Percentiles rank a stretch among this genome's conserved stretches.
Evolutionary conservation across 495 filamentous ascomycete genomes (phyloP).

Genomic region (Trypethelium eluteriae): DNA sequence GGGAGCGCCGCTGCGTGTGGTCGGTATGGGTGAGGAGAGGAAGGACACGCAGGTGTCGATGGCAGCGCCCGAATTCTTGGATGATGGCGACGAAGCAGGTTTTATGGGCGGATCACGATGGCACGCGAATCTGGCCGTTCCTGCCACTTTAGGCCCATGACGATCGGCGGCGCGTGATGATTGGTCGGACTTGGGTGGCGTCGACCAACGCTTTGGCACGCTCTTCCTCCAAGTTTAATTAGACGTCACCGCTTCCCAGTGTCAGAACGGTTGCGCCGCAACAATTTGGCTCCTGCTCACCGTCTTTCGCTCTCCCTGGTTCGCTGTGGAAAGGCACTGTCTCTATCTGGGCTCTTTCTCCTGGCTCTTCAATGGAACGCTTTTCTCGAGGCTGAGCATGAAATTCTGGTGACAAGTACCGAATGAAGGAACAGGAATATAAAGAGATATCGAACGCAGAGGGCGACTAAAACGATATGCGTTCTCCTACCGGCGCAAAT

Average conservation of each 20-base stretch:
- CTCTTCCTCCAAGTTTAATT: conserved; percentile 1
- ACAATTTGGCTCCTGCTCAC: too few species aligned
- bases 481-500: too few species aligned
- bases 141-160: not conserved
- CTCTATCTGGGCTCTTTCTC: too few species aligned
- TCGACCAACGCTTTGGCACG: too few species aligned
- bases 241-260: not conserved
- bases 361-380: too few species aligned
- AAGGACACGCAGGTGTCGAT: conserved; percentile 13
- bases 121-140: not conserved
- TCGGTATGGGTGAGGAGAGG: not conserved
- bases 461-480: too few species aligned
- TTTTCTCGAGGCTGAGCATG: too few species aligned
- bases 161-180: not conserved
- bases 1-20: not conserved
- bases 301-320: too few species aligned
- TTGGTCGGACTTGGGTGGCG: not conserved
- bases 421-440: too few species aligned
- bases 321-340: too few species aligned
- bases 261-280: not conserved
- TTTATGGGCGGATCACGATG: conserved; percentile 1
- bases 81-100: conserved; percentile 15
- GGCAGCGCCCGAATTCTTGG: conserved; percentile 19
- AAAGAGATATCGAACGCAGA: too few species aligned
- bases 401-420: too few species aligned